Evolutionary conservation across 2,329 filamentous ascomycete genomes (phyloP).

Genomic region (Clarireedia sp.): DNA sequence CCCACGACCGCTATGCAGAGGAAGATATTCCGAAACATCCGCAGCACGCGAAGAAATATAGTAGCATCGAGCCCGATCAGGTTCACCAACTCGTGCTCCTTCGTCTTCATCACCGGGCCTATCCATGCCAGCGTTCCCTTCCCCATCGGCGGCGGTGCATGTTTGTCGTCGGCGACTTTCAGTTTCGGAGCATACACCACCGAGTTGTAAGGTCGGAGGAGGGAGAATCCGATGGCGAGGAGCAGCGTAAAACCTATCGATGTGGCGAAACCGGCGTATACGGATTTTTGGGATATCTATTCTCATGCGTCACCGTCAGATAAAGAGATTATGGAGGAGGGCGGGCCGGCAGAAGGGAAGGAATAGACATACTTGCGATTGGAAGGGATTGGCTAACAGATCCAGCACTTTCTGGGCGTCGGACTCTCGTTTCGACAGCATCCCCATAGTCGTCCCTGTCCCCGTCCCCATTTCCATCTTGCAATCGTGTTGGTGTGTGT

Average conservation of each 20-base stretch:
- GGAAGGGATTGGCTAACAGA: conserved; percentile 26
- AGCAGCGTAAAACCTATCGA: conserved; percentile 68
- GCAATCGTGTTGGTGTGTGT: neutral
- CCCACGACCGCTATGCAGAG: conserved; percentile 62
- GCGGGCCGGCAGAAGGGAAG: neutral
- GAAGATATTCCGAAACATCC: conserved; percentile 93
- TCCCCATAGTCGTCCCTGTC: conserved; percentile 10
- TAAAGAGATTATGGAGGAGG: too few relatives aligned
- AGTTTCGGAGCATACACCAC: conserved; percentile 91
- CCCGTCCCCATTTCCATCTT: conserved; percentile 17
- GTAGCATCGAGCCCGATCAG: conserved; percentile 86
- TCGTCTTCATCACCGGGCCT: conserved; percentile 65
- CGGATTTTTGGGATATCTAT: conserved; percentile 42
- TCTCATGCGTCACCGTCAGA: neutral
- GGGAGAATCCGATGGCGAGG: conserved; percentile 74
- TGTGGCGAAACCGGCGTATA: conserved; percentile 72
- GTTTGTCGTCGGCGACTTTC: conserved; percentile 84
- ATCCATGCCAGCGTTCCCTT: conserved; percentile 88
- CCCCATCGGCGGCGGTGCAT: conserved; percentile 77
- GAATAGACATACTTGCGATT: conserved; percentile 16
- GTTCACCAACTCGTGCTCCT: conserved; percentile 69
- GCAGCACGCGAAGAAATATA: conserved; percentile 78
- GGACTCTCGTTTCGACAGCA: conserved; percentile 15
- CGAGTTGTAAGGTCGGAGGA: conserved; percentile 84
- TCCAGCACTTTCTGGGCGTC: conserved; percentile 22